Evolutionary conservation across 768 basidiomycete species (phyloP).

Genomic region (Rhizopogon sp.): DNA sequence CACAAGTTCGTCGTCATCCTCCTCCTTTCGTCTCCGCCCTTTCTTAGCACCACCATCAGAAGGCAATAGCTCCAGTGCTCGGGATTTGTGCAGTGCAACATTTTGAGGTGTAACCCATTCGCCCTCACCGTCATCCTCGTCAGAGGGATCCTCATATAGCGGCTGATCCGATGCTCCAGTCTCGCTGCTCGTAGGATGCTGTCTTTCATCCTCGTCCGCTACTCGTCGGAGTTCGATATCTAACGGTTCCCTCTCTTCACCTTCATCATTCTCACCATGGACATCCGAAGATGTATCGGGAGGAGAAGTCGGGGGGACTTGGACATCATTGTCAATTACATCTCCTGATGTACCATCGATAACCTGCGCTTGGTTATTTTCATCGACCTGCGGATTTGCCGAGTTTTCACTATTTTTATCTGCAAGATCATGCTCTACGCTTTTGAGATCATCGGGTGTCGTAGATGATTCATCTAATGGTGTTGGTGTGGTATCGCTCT

Average conservation of each 20-base stretch:
- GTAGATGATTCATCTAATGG: no score
- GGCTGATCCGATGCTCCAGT: conserved; percentile 20
- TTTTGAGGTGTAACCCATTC: conserved; percentile 98
- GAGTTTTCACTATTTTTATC: no score
- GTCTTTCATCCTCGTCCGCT: conserved; percentile 18
- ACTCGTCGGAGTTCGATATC: conserved; percentile 39
- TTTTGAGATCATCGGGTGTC: no score
- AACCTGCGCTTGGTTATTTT: no score
- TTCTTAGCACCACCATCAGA: conserved; percentile 32
- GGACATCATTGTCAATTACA: not conserved
- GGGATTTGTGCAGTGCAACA: conserved; percentile 80
- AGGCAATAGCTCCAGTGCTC: conserved; percentile 79
- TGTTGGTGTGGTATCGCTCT: not conserved
- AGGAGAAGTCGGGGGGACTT: conserved; percentile 1
- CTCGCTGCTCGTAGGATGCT: not conserved
- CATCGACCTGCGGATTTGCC: no score
- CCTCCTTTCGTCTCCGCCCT: conserved; percentile 26
- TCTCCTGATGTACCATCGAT: no score
- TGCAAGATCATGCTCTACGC: no score
- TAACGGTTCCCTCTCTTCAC: conserved; percentile 31
- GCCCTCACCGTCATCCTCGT: conserved; percentile 79
- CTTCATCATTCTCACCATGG: conserved; percentile 4
- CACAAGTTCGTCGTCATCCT: conserved; percentile 39
- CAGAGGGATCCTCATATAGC: conserved; percentile 72
- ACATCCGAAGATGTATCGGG: conserved; percentile 7